Conservation (phyloP, 257 asterid genomes). For the Solanum chiquidenum region DNA sequence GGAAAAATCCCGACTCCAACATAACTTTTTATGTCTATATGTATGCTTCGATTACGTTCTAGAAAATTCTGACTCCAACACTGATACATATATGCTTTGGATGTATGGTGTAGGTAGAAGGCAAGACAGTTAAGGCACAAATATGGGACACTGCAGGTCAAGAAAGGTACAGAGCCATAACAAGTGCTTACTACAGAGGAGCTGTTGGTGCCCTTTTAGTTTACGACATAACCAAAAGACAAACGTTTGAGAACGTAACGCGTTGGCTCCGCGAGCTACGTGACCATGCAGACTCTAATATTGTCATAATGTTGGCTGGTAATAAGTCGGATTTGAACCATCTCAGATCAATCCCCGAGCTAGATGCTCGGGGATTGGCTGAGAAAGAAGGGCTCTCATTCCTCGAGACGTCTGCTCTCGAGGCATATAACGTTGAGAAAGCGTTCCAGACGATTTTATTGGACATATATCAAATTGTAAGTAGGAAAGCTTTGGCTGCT, state of each 20-base stretch:
- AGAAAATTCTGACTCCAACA: background rate
- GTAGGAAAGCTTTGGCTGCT: conserved; percentile 36
- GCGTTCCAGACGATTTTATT: conserved; percentile 35
- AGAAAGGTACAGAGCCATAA: conserved; percentile 42
- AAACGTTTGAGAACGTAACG: conserved; percentile 32
- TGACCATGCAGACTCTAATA: conserved; percentile 43
- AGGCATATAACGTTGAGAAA: conserved; percentile 34
- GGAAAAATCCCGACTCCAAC: background rate
- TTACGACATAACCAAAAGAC: conserved; percentile 36
- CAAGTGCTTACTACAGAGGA: conserved; percentile 43
- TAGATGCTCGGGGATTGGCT: conserved; percentile 27
- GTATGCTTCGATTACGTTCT: background rate
- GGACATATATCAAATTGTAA: conserved; percentile 32
- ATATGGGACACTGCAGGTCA: conserved; percentile 62
- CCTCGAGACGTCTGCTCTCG: conserved; percentile 34
- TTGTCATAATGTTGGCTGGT: conserved; percentile 40
- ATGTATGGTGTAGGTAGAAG: conserved; percentile 24
- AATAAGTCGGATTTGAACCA: conserved; percentile 35
- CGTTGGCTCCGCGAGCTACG: conserved; percentile 39
- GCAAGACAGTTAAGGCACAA: conserved; percentile 40
- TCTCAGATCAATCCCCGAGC: conserved; percentile 28
- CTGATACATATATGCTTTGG: background rate
- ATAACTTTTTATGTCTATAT: background rate
- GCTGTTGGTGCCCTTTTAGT: conserved; percentile 44
- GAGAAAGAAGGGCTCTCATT: conserved; percentile 44